These are phyloP conservation scores for Aurifilum marmelostoma DNA, from an alignment of 2,329 filamentous ascomycete genomes.

Conservation along the genomic window DNA sequence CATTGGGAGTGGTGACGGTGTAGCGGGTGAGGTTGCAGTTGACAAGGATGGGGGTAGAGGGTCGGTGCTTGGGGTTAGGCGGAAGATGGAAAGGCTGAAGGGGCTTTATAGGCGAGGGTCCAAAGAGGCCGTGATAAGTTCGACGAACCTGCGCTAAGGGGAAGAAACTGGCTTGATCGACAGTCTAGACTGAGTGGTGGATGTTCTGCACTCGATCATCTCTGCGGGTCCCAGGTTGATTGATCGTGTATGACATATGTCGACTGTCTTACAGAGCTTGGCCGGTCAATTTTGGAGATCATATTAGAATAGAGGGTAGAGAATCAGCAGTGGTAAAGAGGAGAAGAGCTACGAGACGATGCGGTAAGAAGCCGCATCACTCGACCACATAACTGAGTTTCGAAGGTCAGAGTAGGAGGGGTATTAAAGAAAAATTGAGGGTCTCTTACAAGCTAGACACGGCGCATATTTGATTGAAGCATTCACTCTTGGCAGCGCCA, in stretches of 20 bases:
- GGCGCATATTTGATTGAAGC: too few relatives aligned
- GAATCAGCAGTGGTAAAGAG: too few relatives aligned
- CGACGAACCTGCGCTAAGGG: neutral
- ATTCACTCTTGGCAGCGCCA: too few relatives aligned
- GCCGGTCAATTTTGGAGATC: too few relatives aligned
- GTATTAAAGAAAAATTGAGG: too few relatives aligned
- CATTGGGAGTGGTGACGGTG: slow-evolving; percentile 15
- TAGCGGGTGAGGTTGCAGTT: neutral
- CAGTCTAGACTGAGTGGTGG: neutral
- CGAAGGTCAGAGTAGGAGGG: too few relatives aligned
- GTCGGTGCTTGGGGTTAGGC: slow-evolving; percentile 26
- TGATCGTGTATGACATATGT: neutral
- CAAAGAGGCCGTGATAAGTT: neutral
- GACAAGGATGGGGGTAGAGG: slow-evolving; percentile 12
- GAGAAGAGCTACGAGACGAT: neutral
- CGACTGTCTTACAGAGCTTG: neutral
- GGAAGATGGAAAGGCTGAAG: slow-evolving; percentile 26
- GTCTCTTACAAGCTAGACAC: too few relatives aligned
- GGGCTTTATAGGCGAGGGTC: slow-evolving; percentile 23
- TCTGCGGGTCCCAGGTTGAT: neutral
- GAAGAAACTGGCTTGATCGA: neutral
- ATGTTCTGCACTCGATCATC: neutral
- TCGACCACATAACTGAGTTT: too few relatives aligned
- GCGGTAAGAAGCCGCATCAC: too few relatives aligned
- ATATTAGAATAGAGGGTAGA: too few relatives aligned